These are phyloP conservation scores for Xylaria venustula DNA, from an alignment of 495 filamentous ascomycete genomes.

Conservation along the genomic window DNA sequence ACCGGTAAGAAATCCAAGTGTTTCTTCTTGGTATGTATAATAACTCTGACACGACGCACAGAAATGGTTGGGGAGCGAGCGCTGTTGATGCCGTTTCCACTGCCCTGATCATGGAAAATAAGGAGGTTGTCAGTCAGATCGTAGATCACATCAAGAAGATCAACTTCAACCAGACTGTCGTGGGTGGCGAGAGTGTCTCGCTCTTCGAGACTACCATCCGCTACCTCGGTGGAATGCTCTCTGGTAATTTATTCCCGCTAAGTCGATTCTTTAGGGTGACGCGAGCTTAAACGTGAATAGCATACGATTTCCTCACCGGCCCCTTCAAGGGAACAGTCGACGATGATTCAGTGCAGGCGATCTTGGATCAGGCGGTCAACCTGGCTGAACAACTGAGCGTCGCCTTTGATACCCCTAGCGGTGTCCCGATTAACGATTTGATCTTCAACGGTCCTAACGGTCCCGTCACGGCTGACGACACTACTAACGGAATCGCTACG, in stretches of 20 bases:
- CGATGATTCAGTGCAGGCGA: conserved; percentile 45
- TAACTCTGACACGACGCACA: conserved; percentile 31
- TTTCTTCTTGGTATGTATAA: background rate
- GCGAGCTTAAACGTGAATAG: conserved; percentile 30
- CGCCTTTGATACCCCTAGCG: conserved; percentile 73
- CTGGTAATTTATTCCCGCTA: conserved; percentile 36
- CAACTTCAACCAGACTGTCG: conserved; percentile 61
- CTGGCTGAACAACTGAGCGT: conserved; percentile 74
- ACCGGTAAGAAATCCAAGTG: conserved; percentile 52
- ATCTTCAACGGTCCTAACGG: conserved; percentile 49
- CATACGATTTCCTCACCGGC: conserved; percentile 76
- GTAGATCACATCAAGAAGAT: conserved; percentile 65
- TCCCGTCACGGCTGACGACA: conserved; percentile 44
- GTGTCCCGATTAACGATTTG: conserved; percentile 74
- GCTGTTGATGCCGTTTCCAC: conserved; percentile 83
- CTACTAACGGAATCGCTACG: conserved; percentile 66
- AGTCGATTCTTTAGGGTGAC: background rate
- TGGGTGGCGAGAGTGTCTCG: conserved; percentile 53
- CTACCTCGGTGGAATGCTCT: conserved; percentile 76
- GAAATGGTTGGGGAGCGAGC: conserved; percentile 85
- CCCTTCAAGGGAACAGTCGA: conserved; percentile 56
- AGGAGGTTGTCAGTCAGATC: conserved; percentile 65
- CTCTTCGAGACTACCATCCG: conserved; percentile 91
- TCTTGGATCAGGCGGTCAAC: conserved; percentile 65
- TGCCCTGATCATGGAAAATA: conserved; percentile 72